These are phyloP conservation scores for Colletotrichum filicis DNA, from an alignment of 2,329 filamentous ascomycete genomes.

Conservation along the genomic window DNA sequence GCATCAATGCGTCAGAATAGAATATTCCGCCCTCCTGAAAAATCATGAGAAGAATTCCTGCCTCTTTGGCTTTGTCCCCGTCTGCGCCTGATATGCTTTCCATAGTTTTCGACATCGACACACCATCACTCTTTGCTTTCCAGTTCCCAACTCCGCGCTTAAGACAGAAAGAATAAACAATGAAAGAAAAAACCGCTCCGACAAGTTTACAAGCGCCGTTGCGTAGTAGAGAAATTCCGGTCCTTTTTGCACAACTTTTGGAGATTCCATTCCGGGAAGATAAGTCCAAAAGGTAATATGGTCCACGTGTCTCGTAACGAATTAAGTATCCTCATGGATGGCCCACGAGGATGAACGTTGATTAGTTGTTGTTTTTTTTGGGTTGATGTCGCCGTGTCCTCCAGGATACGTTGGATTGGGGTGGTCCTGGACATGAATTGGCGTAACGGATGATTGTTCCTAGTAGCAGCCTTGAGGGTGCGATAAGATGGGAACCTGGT, in stretches of 20 bases:
- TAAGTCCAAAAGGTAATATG: conserved; percentile 14
- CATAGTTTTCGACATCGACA: not conserved
- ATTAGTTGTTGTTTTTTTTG: not conserved
- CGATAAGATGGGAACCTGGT: conserved; percentile 62
- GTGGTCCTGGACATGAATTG: not conserved
- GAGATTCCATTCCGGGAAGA: not conserved
- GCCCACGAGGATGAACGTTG: conserved; percentile 1
- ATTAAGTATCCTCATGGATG: conserved; percentile 16
- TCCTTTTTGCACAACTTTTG: conserved; percentile 15
- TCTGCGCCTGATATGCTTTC: conserved; percentile 23
- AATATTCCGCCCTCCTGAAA: not conserved
- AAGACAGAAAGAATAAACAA: conserved; percentile 11
- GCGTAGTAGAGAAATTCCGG: not conserved
- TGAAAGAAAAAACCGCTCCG: conserved; percentile 26
- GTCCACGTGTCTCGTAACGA: conserved; percentile 19
- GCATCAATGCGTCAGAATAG: conserved; percentile 29
- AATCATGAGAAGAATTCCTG: conserved; percentile 34
- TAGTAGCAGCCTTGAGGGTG: conserved; percentile 65
- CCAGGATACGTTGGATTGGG: not conserved
- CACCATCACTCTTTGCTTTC: conserved; percentile 2
- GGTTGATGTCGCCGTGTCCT: not conserved
- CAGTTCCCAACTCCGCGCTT: conserved; percentile 35
- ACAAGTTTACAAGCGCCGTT: not conserved
- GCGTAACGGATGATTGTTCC: conserved; percentile 22
- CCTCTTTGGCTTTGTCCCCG: conserved; percentile 3